A percentile compares a stretch with the other conserved stretches of the same genome.
phyloP scores from a whole-genome alignment of 352 stramenopile genomes.

The Pythium sukuiense region DNA sequence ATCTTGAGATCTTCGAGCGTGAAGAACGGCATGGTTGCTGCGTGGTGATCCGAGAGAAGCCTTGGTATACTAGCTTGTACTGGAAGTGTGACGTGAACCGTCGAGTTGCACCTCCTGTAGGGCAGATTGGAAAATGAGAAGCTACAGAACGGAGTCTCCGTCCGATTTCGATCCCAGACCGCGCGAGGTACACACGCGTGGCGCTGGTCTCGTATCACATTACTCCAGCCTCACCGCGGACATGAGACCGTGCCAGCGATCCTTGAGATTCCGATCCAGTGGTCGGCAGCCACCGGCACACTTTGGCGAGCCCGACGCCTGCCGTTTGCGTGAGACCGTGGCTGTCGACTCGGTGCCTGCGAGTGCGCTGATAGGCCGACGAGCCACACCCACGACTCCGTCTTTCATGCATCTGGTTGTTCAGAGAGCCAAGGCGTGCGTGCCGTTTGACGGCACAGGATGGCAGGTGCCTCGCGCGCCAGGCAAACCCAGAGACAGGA shows the following conservation, averaged over 20 bases:
- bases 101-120: neutral
- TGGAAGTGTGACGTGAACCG: no score
- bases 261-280: neutral
- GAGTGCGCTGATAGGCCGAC: slow-evolving; percentile 1
- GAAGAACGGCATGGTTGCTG: slow-evolving; percentile 6
- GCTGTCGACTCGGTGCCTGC: neutral
- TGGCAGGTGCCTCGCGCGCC: neutral
- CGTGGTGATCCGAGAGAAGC: no score
- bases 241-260: no score
- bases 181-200: no score
- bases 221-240: no score
- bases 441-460: no score
- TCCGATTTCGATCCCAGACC: no score
- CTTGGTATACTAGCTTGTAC: no score
- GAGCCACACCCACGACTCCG: neutral
- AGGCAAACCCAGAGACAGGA: slow-evolving; percentile 1
- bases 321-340: neutral
- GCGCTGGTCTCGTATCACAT: no score
- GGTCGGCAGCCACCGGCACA: neutral
- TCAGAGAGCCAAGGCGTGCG: neutral
- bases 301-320: neutral
- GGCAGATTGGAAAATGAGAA: slow-evolving; percentile 3
- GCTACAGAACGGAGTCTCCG: neutral
- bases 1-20: slow-evolving; percentile 47
- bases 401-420: slow-evolving; percentile 4